Evolutionary conservation across 1,284 basidiomycete species (phyloP).

Genomic region (Cutaneotrichosporon dermatis): DNA sequence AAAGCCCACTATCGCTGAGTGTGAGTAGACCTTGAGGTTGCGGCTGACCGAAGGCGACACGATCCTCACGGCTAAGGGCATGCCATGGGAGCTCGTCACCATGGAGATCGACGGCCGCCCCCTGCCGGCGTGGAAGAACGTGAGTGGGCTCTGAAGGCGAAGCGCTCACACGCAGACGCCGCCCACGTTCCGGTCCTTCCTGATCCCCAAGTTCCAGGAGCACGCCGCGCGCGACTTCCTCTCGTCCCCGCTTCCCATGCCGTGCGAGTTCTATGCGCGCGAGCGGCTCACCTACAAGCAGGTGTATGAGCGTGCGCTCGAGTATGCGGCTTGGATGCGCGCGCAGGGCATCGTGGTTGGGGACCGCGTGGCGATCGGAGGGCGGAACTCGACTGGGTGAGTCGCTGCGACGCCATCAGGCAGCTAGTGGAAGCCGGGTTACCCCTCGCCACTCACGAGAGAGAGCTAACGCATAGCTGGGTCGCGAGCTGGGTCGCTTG

Average conservation of each 20-base stretch:
- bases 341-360: conserved; percentile 27
- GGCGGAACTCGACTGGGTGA: conserved; percentile 27
- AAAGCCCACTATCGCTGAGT: not conserved
- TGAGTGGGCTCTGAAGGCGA: conserved; percentile 11
- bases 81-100: conserved; percentile 36
- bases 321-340: conserved; percentile 34
- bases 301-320: conserved; percentile 22
- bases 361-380: conserved; percentile 35
- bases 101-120: conserved; percentile 23
- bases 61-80: conserved; percentile 31
- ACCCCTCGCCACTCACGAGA: too few relatives aligned
- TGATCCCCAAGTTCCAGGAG: conserved; percentile 15
- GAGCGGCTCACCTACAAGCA: conserved; percentile 28
- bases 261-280: conserved; percentile 1
- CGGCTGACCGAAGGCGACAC: conserved; percentile 25
- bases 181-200: not conserved
- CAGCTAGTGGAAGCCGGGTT: too few relatives aligned
- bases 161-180: conserved; percentile 2
- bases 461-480: conserved; percentile 19
- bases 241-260: conserved; percentile 27
- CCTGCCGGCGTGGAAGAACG: conserved; percentile 36
- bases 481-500: conserved; percentile 33
- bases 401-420: not conserved
- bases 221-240: conserved; percentile 32
- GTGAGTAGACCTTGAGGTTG: not conserved